Conservation (phyloP, 768 basidiomycete genomes). For the Tulasnella sp. region DNA sequence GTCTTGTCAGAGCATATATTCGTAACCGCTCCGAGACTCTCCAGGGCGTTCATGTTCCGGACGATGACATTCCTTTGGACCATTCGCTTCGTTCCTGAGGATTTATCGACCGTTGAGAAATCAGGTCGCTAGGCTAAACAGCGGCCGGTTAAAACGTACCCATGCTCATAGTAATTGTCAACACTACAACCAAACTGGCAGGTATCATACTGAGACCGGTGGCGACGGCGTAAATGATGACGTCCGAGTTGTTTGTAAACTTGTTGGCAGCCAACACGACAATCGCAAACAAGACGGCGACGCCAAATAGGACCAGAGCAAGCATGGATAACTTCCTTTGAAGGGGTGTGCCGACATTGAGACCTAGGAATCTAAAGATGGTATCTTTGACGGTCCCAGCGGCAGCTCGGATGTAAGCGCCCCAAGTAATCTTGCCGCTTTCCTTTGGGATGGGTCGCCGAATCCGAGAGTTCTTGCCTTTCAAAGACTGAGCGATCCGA, state of each 20-base stretch:
- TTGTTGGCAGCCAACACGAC: slow-evolving; percentile 26
- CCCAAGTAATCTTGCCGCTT: slow-evolving; percentile 17
- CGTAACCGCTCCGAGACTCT: slow-evolving; percentile 47
- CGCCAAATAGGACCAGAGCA: slow-evolving; percentile 24
- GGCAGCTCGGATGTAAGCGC: slow-evolving; percentile 39
- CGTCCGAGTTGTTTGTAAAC: slow-evolving; percentile 23
- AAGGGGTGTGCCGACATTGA: slow-evolving; percentile 24
- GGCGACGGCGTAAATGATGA: slow-evolving; percentile 27
- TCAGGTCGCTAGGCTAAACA: background rate
- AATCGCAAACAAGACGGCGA: slow-evolving; percentile 25
- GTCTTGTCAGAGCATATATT: slow-evolving; percentile 51
- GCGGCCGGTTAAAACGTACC: background rate
- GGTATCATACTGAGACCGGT: slow-evolving; percentile 26
- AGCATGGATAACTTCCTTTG: slow-evolving; percentile 25
- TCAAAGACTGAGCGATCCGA: slow-evolving; percentile 32
- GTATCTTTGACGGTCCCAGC: slow-evolving; percentile 33
- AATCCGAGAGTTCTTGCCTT: slow-evolving; percentile 27
- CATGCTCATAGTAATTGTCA: slow-evolving; percentile 42
- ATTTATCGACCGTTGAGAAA: background rate
- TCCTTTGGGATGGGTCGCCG: slow-evolving; percentile 25
- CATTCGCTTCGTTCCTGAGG: slow-evolving; percentile 39
- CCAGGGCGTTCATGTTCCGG: slow-evolving; percentile 47
- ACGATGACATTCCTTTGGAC: slow-evolving; percentile 42
- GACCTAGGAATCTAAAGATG: slow-evolving; percentile 39
- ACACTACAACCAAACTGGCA: slow-evolving; percentile 33